A percentile compares a stretch with the other conserved stretches of the same genome.
Conservation (phyloP, 495 filamentous ascomycete genomes). For the Emericellopsis terricola region DNA sequence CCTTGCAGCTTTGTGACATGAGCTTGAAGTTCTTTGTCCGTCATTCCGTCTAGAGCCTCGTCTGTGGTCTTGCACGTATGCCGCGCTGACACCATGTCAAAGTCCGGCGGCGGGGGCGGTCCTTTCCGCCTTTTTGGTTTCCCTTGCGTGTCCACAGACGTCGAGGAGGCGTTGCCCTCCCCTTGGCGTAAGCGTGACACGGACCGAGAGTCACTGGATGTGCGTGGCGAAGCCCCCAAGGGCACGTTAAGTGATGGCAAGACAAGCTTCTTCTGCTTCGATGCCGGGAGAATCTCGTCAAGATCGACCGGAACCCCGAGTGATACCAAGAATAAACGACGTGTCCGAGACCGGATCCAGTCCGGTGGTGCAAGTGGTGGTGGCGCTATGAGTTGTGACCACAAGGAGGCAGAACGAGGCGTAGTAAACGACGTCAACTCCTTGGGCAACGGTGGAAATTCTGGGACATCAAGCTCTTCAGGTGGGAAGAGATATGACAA, state of each 20-base stretch:
- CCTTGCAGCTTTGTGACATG: conserved; percentile 59
- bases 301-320: conserved; percentile 91
- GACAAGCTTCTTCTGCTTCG: conserved; percentile 94
- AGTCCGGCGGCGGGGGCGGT: conserved; percentile 46
- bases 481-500: conserved; percentile 38
- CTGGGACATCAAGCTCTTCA: conserved; percentile 29
- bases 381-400: conserved; percentile 90
- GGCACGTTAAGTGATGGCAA: conserved; percentile 63
- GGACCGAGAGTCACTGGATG: conserved; percentile 29
- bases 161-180: conserved; percentile 33
- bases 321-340: conserved; percentile 87
- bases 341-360: conserved; percentile 93
- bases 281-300: conserved; percentile 89
- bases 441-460: conserved; percentile 19
- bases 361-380: conserved; percentile 91
- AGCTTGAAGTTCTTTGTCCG: conserved; percentile 48
- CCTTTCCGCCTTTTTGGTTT: conserved; percentile 28
- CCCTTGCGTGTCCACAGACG: conserved; percentile 35
- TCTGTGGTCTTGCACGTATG: conserved; percentile 71
- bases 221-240: conserved; percentile 30
- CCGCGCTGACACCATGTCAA: conserved; percentile 63
- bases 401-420: conserved; percentile 67
- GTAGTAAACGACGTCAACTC: conserved; percentile 46
- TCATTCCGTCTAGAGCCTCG: conserved; percentile 59
- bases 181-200: conserved; percentile 30